Evolutionary conservation across 139 green algal species (phyloP).

Genomic region (Trebouxia sp.): DNA sequence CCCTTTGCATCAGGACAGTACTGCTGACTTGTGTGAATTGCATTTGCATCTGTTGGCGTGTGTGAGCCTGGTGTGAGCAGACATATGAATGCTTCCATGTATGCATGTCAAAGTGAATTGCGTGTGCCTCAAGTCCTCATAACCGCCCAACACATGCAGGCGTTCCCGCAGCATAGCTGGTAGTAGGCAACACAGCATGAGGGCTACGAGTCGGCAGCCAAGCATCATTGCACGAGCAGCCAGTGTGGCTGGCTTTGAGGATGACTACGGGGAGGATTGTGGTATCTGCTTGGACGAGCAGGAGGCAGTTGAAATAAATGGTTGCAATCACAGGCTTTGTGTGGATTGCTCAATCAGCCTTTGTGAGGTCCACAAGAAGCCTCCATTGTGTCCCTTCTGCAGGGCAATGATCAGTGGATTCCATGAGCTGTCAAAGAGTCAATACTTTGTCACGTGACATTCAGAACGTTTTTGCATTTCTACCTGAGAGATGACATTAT

Average conservation of each 20-base stretch:
- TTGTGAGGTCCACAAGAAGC: constrained; percentile 59
- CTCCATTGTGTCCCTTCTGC: constrained; percentile 64
- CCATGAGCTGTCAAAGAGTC: background rate
- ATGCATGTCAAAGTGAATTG: too few relatives aligned
- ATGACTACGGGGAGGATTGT: constrained; percentile 45
- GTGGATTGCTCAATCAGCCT: constrained; percentile 48
- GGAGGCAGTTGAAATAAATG: constrained; percentile 51
- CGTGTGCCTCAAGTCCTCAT: too few relatives aligned
- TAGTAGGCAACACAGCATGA: background rate
- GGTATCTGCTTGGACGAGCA: constrained; percentile 57
- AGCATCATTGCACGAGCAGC: constrained; percentile 21
- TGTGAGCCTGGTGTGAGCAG: too few relatives aligned
- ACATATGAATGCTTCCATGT: too few relatives aligned
- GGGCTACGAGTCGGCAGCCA: background rate
- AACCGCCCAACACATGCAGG: background rate
- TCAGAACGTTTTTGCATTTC: background rate
- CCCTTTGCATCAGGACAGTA: too few relatives aligned
- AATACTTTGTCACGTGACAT: background rate
- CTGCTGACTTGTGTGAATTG: background rate
- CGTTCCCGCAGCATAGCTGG: background rate
- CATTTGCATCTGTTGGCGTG: too few relatives aligned
- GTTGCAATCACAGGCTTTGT: constrained; percentile 57
- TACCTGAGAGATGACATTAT: background rate
- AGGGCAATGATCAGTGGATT: constrained; percentile 45
- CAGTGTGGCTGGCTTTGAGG: constrained; percentile 36